Evolutionary conservation across 1,284 basidiomycete genomes (phyloP).

Genomic region (Anthracocystis walkeri): DNA sequence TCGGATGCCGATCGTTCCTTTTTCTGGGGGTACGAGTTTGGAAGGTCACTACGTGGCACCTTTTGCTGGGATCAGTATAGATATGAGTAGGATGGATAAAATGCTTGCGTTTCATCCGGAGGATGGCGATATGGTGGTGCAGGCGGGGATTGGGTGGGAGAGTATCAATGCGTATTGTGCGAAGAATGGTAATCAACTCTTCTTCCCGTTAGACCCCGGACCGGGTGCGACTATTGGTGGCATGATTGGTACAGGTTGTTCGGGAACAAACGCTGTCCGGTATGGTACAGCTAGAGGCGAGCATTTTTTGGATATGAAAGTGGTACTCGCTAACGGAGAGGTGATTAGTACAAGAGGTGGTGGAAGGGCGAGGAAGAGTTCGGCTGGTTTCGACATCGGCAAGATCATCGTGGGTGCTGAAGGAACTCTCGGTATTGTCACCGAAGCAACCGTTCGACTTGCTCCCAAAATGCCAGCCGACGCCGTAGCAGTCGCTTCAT

Average conservation of each 20-base stretch:
- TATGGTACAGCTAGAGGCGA: conserved; percentile 84
- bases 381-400: conserved; percentile 89
- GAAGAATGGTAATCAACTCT: conserved; percentile 80
- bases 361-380: conserved; percentile 79
- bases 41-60: conserved; percentile 64
- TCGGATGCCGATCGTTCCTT: conserved; percentile 79
- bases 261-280: conserved; percentile 83
- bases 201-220: conserved; percentile 81
- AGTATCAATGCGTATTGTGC: conserved; percentile 82
- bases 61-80: conserved; percentile 76
- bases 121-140: conserved; percentile 64
- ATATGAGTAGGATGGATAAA: conserved; percentile 84
- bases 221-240: conserved; percentile 85
- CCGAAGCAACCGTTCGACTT: conserved; percentile 85
- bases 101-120: conserved; percentile 71
- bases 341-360: conserved; percentile 88
- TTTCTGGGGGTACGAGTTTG: conserved; percentile 76
- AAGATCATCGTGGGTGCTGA: conserved; percentile 95
- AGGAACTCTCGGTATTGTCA: conserved; percentile 91
- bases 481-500: conserved; percentile 72
- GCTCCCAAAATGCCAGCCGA: conserved; percentile 81
- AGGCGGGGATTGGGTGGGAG: conserved; percentile 85
- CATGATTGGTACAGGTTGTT: conserved; percentile 79
- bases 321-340: conserved; percentile 86
- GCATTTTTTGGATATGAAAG: conserved; percentile 58